Conservation (phyloP, 306 rosid species). For the Alnus rubra region DNA sequence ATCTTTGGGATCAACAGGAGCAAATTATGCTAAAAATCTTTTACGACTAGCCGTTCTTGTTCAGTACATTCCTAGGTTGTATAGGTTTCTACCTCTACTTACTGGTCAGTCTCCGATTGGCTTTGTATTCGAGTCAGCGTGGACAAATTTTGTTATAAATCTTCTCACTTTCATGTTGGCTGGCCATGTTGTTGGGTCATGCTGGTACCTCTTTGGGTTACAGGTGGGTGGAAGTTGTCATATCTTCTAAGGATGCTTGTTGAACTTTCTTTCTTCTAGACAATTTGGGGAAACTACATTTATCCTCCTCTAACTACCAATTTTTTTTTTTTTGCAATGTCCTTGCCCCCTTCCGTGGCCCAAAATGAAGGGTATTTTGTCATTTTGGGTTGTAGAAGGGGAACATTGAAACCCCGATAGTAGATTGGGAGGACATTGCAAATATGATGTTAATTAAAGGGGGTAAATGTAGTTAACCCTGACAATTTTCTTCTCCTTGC, state of each 20-base stretch:
- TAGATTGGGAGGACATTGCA: too few species aligned
- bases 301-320: too few species aligned
- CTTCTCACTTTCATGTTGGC: constrained; percentile 63
- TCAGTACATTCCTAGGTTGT: constrained; percentile 78
- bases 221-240: constrained; percentile 46
- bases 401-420: too few species aligned
- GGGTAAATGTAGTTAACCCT: too few species aligned
- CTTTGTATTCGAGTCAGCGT: constrained; percentile 76
- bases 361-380: too few species aligned
- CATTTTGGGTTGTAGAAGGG: too few species aligned
- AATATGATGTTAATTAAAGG: too few species aligned
- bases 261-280: not conserved
- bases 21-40: constrained; percentile 72
- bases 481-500: too few species aligned
- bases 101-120: constrained; percentile 66
- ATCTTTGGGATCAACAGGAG: constrained; percentile 53
- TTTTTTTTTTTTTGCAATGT: too few species aligned
- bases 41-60: constrained; percentile 57
- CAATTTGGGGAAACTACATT: not conserved
- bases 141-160: constrained; percentile 76
- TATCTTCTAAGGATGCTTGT: not conserved
- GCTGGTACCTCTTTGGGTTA: constrained; percentile 84
- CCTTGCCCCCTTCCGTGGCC: too few species aligned
- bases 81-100: constrained; percentile 60
- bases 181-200: constrained; percentile 77